phyloP scores from a whole-genome alignment of 306 rosid species.

The Dalbergia cochinchinensis region DNA sequence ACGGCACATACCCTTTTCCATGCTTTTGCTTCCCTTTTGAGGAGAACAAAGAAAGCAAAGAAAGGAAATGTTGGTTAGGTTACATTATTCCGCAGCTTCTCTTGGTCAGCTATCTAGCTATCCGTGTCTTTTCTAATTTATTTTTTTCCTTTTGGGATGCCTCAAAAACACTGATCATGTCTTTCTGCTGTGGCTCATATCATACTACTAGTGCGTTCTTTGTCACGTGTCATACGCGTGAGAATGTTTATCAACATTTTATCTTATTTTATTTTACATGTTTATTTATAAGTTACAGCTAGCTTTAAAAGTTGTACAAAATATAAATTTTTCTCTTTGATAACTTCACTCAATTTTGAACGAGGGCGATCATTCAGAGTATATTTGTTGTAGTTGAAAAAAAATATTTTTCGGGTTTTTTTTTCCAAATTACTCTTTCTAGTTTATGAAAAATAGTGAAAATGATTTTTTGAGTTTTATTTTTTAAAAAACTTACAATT shows the following conservation, averaged over 20 bases:
- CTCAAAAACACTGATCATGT: slow-evolving; percentile 20
- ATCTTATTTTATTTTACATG: not conserved
- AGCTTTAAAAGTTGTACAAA: too few relatives aligned
- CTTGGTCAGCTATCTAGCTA: not conserved
- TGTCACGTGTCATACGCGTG: slow-evolving; percentile 13
- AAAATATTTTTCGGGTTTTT: not conserved
- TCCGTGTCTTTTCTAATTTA: not conserved
- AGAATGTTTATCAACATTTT: slow-evolving; percentile 5
- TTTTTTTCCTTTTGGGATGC: not conserved
- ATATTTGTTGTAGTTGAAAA: too few relatives aligned
- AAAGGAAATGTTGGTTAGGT: slow-evolving; percentile 12
- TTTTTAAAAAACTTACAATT: too few relatives aligned
- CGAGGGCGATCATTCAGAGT: too few relatives aligned
- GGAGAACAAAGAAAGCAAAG: slow-evolving; percentile 8
- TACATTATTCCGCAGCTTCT: slow-evolving; percentile 34
- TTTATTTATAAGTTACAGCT: too few relatives aligned
- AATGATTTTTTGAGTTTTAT: too few relatives aligned
- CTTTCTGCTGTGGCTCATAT: slow-evolving; percentile 14
- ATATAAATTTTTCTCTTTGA: too few relatives aligned
- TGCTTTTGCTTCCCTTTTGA: slow-evolving; percentile 53
- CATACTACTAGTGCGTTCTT: not conserved
- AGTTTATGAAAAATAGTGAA: too few relatives aligned
- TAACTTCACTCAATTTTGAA: too few relatives aligned
- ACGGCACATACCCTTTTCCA: slow-evolving; percentile 33
- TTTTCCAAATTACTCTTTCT: too few relatives aligned